Base-by-base conservation (phyloP, 2,329 filamentous ascomycete species). In the Nannizziopsis arthrosporioides region DNA sequence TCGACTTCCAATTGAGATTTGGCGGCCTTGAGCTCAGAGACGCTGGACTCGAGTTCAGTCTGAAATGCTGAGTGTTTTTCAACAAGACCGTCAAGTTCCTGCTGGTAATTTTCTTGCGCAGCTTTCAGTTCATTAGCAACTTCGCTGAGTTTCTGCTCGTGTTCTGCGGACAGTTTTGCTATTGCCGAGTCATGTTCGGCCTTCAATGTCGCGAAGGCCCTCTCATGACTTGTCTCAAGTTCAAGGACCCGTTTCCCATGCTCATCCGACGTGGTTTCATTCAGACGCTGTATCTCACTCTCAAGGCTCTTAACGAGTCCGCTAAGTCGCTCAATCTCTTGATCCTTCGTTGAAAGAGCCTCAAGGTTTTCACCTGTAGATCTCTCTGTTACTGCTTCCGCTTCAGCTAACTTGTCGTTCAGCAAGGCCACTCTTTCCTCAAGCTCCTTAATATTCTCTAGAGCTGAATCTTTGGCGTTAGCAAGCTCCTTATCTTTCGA, bases 401-500 rank as follows among this genome's bases (percentile, higher is more conserved):
- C 57, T 14, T 63, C 58, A 7, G 57, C 51, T 22, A 69, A 55
- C 50, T 67, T 63, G 19, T 56, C 51, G 49, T 67, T 60, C 12
- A 70, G 58, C 15, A 61, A 56, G 8, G 60, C 42, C 41, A 68
- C 56, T 51, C 67, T 63, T 42, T 61, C 61, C 45, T 66, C 58
- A 7, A 69, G 57, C 11, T 53, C 51, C 2, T 58, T 51, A 12
- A 60, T 48, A 11, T 57, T 58, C 39, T 61, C 51, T 10, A 61
- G 56, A 1, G 62, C 56, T 36, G 58, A 55, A 17, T 68, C 61
- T 40, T 64, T 60, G 15, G 63, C 63, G 19, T 63, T 55, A 37
- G 63, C 62, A 14, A 68, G 55, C 17, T 66, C 63, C 48, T 67
- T 55, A 19, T 66, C 62, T 47, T 68, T 71, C 18, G 59, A 51